Percentiles rank a stretch among this genome's conserved stretches.
phyloP scores from a whole-genome alignment of 805 yeast species.

The Saccharomycopsis babjevae region DNA sequence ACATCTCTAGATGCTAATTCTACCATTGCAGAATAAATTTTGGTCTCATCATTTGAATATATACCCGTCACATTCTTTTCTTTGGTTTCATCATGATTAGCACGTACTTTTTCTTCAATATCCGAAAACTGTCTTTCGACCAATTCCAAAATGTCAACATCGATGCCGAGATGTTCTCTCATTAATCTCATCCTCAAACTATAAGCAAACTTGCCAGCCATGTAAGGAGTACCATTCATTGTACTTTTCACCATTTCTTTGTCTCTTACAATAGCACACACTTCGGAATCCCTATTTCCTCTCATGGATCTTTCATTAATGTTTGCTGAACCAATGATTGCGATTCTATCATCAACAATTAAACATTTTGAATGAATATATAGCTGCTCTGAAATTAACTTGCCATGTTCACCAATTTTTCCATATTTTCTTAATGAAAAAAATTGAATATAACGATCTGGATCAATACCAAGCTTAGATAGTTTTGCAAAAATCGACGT shows the following conservation, averaged over 20 bases:
- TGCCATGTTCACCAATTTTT: conserved; percentile 63
- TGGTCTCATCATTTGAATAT: conserved; percentile 27
- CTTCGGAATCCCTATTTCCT: conserved; percentile 89
- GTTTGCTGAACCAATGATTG: conserved; percentile 94
- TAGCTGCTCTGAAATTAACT: conserved; percentile 78
- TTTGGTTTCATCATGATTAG: conserved; percentile 6
- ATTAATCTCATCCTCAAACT: conserved; percentile 80
- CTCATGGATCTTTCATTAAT: conserved; percentile 94
- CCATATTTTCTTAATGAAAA: conserved; percentile 95
- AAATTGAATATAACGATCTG: conserved; percentile 86
- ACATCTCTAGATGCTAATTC: conserved; percentile 68
- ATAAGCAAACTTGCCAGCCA: conserved; percentile 83
- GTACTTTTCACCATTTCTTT: conserved; percentile 50
- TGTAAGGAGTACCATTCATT: conserved; percentile 76
- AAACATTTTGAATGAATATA: conserved; percentile 89
- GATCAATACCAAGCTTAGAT: conserved; percentile 69
- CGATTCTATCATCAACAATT: conserved; percentile 87
- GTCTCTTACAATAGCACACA: conserved; percentile 83
- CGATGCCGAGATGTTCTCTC: conserved; percentile 96
- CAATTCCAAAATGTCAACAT: conserved; percentile 74
- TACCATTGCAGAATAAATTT: conserved; percentile 52
- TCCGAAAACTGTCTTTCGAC: conserved; percentile 62
- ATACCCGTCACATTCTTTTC: conserved; percentile 32
- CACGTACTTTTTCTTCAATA: conserved; percentile 28
- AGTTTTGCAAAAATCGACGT: conserved; percentile 80